These are phyloP conservation scores for Populus alba DNA, from an alignment of 345 rosid genomes.

Conservation along the genomic window DNA sequence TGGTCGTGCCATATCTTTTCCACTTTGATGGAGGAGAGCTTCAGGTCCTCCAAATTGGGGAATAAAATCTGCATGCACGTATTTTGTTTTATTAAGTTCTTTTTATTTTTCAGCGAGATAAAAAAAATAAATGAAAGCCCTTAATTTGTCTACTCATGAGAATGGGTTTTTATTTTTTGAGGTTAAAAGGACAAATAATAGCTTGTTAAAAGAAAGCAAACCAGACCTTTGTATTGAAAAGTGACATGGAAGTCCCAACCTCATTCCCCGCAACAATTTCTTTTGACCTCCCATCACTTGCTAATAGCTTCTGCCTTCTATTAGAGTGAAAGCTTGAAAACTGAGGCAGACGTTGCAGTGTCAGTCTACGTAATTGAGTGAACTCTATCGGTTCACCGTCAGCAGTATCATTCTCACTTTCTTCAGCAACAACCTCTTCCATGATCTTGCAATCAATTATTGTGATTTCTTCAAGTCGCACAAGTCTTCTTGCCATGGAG, in stretches of 20 bases:
- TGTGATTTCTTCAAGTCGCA: too few relatives aligned
- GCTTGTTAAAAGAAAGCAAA: not conserved
- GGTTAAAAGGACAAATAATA: too few relatives aligned
- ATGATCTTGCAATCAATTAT: too few relatives aligned
- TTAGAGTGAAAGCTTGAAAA: not conserved
- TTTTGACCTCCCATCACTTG: not conserved
- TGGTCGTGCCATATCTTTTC: constrained; percentile 7
- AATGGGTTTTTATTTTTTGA: not conserved
- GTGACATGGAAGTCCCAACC: not conserved
- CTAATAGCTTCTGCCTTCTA: not conserved
- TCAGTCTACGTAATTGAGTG: not conserved
- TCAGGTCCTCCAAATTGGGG: not conserved
- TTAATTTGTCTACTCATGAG: too few relatives aligned
- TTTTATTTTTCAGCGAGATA: too few relatives aligned
- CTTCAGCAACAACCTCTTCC: too few relatives aligned
- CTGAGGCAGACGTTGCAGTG: not conserved
- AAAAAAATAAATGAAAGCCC: not conserved
- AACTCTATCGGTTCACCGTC: not conserved
- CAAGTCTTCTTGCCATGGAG: too few relatives aligned
- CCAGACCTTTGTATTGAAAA: constrained; percentile 8
- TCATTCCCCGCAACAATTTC: not conserved
- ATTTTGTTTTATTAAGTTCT: not conserved
- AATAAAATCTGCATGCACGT: constrained; percentile 6
- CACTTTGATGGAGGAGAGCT: not conserved
- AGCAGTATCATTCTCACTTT: not conserved